Evolutionary conservation across 495 filamentous ascomycete species (phyloP).

Genomic region (Xylaria flabelliformis): DNA sequence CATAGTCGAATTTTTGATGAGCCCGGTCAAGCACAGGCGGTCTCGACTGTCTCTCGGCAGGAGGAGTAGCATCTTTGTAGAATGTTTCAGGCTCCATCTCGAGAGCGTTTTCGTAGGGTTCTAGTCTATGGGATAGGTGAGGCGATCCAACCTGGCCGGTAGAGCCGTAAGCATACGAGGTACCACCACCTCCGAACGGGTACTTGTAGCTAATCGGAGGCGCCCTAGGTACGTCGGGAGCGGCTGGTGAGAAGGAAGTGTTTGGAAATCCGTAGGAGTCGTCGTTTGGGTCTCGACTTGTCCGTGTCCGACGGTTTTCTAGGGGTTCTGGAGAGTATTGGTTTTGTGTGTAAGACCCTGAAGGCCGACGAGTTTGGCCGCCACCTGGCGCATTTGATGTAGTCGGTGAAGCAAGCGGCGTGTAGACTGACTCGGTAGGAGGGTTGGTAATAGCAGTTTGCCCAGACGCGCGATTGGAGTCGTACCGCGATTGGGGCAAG

Average conservation of each 20-base stretch:
- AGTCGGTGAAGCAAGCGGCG: constrained; percentile 57
- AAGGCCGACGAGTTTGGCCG: constrained; percentile 57
- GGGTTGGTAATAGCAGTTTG: constrained; percentile 56
- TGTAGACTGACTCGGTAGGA: constrained; percentile 57
- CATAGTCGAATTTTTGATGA: constrained; percentile 38
- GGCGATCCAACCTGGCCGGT: constrained; percentile 35
- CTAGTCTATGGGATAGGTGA: constrained; percentile 33
- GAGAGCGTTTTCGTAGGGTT: constrained; percentile 27
- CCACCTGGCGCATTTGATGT: constrained; percentile 53
- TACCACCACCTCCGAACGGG: constrained; percentile 51
- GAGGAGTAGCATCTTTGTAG: constrained; percentile 43
- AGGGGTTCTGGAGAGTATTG: constrained; percentile 52
- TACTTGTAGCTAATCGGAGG: constrained; percentile 65
- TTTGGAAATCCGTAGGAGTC: constrained; percentile 46
- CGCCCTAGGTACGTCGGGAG: constrained; percentile 64
- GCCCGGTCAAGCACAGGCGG: constrained; percentile 44
- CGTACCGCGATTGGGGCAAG: constrained; percentile 38
- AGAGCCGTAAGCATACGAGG: constrained; percentile 41
- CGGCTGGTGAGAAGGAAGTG: constrained; percentile 54
- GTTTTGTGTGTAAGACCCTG: constrained; percentile 51
- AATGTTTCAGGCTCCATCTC: constrained; percentile 53
- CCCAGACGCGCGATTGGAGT: constrained; percentile 48
- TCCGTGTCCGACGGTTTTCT: constrained; percentile 46
- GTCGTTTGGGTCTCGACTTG: constrained; percentile 41
- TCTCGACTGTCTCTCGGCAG: constrained; percentile 37